phyloP scores from a whole-genome alignment of 352 stramenopile species.

The Phytophthora quininea region DNA sequence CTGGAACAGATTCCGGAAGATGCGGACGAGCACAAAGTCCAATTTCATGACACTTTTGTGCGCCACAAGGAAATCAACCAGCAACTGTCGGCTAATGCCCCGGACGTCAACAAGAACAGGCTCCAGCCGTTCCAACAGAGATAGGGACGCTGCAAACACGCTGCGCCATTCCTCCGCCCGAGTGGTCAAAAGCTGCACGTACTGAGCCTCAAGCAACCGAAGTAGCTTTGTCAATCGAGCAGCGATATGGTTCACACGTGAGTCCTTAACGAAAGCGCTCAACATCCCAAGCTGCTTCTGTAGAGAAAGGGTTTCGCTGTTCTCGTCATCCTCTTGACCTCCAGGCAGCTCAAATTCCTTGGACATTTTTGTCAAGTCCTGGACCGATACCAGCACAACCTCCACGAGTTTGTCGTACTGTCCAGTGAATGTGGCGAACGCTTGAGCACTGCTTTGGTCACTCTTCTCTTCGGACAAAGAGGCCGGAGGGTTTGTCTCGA shows the following conservation, averaged over 20 bases:
- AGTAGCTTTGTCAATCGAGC: slow-evolving; percentile 59
- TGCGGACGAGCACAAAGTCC: slow-evolving; percentile 94
- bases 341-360: slow-evolving; percentile 24
- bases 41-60: slow-evolving; percentile 95
- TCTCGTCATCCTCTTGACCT: slow-evolving; percentile 18
- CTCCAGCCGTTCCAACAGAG: slow-evolving; percentile 65
- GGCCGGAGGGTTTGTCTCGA: slow-evolving; percentile 10
- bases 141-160: slow-evolving; percentile 51
- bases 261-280: slow-evolving; percentile 65
- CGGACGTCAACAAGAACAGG: slow-evolving; percentile 67
- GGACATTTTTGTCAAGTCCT: slow-evolving; percentile 72
- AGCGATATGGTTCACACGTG: slow-evolving; percentile 73
- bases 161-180: slow-evolving; percentile 32
- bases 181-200: slow-evolving; percentile 38
- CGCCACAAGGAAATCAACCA: slow-evolving; percentile 78
- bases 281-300: slow-evolving; percentile 58
- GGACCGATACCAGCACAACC: slow-evolving; percentile 79
- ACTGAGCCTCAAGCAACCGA: slow-evolving; percentile 56
- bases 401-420: slow-evolving; percentile 77
- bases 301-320: slow-evolving; percentile 38
- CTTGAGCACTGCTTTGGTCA: slow-evolving; percentile 31
- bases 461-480: background rate
- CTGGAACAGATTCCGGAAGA: slow-evolving; percentile 96
- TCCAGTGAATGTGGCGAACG: slow-evolving; percentile 48
- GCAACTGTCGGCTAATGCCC: slow-evolving; percentile 79